Base-by-base conservation (phyloP, 2,329 filamentous ascomycete genomes). In the Cytospora piceae region DNA sequence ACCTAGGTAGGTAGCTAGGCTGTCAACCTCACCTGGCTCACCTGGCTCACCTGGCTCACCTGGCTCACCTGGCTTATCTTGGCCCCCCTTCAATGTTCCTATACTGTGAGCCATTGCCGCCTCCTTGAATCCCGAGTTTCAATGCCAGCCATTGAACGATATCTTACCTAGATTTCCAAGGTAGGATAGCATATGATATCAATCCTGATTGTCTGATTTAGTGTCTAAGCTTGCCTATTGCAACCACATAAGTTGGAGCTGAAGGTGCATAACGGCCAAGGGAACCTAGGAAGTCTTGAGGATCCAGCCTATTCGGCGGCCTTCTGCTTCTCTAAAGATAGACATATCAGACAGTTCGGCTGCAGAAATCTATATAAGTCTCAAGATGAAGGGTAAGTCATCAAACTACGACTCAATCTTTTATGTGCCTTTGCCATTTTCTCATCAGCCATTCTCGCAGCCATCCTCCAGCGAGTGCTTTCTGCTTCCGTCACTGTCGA, bases 401-500 rank as follows among this genome's bases (percentile, higher is more conserved):
- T 15, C 37, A n/a, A n/a, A 31, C 15, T 4, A 22, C 6, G 32
- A 17, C 11, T 32, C 5, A 11, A 31, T 27, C 15, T 51, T 32
- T 20, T 27, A 52, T 15, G 12, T 37, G n/a, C 9, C 34, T 14
- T 7, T 24, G 11, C 22, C 55, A 3, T n/a, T 34, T 42, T 62
- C 66, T 69, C 61, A 69, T 61, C 4, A 37, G 53, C 59, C 58
- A 71, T 15, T 37, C 64, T 61, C 67, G 61, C 74, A 97, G 95
- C 93, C 62, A 92, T 99, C 67, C 81, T 98, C 61, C 95, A 99
- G 79, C 87, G 95, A 70, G 95, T 99, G 60, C 87, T 97, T 67
- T 98, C 94, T 53, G 94, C 94, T 67, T 97, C 94, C 9, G 95
- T 99, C 72, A 95, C 93, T 1, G 94, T 99, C 61, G 94, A 99